These are phyloP conservation scores for Stagonosporopsis chrysanthemi DNA, from an alignment of 2,329 filamentous ascomycete species.

Conservation along the genomic window DNA sequence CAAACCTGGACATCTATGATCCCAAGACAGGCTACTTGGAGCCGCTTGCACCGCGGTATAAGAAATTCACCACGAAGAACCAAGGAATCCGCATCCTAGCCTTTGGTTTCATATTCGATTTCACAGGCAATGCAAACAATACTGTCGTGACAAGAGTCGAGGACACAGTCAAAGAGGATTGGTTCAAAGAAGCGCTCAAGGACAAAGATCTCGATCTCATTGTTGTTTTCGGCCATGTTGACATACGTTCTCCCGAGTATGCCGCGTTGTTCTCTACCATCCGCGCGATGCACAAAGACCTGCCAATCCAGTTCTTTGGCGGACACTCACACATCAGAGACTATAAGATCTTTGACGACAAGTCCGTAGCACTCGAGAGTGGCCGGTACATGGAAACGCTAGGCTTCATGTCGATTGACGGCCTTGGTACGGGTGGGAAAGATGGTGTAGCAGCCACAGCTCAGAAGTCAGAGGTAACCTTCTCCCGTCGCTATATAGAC, in stretches of 20 bases:
- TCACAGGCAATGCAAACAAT: constrained; percentile 89
- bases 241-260: constrained; percentile 81
- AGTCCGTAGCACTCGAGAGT: constrained; percentile 80
- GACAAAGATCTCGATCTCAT: constrained; percentile 84
- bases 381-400: constrained; percentile 95
- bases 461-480: constrained; percentile 58
- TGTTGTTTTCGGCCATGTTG: constrained; percentile 84
- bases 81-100: constrained; percentile 83
- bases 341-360: constrained; percentile 78
- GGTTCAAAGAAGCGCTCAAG: constrained; percentile 87
- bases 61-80: constrained; percentile 91
- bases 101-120: constrained; percentile 96
- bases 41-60: constrained; percentile 81
- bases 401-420: constrained; percentile 87
- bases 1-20: constrained; percentile 88
- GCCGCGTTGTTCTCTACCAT: constrained; percentile 80
- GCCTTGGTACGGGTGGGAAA: constrained; percentile 58
- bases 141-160: constrained; percentile 82
- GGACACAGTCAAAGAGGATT: constrained; percentile 80
- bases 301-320: constrained; percentile 89
- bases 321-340: constrained; percentile 92
- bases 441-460: constrained; percentile 29
- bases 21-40: constrained; percentile 73
- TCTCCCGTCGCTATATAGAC: constrained; percentile 86
- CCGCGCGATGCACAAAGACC: constrained; percentile 76